Conservation (phyloP, 129 eudicot species). For the Mikania micrantha region DNA sequence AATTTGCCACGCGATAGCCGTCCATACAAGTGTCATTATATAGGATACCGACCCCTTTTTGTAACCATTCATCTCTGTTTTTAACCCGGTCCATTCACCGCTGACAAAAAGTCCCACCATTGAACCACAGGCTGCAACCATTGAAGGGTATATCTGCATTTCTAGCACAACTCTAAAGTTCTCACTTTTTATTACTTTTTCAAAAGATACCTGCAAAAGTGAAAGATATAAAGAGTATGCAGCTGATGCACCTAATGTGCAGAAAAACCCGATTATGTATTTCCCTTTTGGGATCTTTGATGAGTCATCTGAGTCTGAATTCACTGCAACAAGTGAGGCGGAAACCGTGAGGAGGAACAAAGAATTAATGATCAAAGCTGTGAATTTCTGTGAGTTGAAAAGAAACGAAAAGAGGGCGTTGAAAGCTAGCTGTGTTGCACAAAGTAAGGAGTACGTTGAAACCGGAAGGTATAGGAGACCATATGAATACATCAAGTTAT, state of each 20-base stretch:
- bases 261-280: slow-evolving; percentile 42
- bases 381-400: slow-evolving; percentile 54
- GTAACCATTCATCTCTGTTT: slow-evolving; percentile 30
- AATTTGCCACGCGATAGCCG: slow-evolving; percentile 48
- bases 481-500: slow-evolving; percentile 55
- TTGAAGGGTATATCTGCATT: slow-evolving; percentile 40
- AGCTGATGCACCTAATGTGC: slow-evolving; percentile 52
- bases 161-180: slow-evolving; percentile 34
- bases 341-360: slow-evolving; percentile 45
- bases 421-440: slow-evolving; percentile 68
- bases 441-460: slow-evolving; percentile 54
- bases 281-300: slow-evolving; percentile 30
- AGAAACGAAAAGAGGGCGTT: slow-evolving; percentile 50
- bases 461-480: slow-evolving; percentile 63
- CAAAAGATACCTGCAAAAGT: slow-evolving; percentile 39
- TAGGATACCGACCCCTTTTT: slow-evolving; percentile 42
- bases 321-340: slow-evolving; percentile 41
- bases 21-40: slow-evolving; percentile 48
- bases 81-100: slow-evolving; percentile 42
- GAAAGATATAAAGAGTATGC: slow-evolving; percentile 42
- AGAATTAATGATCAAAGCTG: slow-evolving; percentile 47
- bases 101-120: slow-evolving; percentile 53
- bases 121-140: slow-evolving; percentile 39
- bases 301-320: slow-evolving; percentile 33
- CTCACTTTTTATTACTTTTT: slow-evolving; percentile 38